Base-by-base conservation (phyloP, 1,284 basidiomycete species). In the Coniferiporia sulphurascens region DNA sequence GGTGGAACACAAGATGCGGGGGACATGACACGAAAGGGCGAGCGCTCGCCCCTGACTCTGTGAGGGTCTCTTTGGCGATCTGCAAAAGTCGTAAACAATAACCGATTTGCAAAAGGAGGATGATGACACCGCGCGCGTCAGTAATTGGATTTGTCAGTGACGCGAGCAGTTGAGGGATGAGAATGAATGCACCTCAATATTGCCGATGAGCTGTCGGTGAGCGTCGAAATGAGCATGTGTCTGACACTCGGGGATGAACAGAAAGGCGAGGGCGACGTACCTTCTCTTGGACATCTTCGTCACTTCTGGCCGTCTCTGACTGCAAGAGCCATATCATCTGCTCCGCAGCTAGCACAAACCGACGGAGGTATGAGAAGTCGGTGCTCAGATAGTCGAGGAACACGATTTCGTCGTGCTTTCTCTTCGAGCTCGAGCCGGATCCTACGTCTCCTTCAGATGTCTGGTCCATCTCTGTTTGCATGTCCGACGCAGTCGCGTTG, bases 51-150 rank as follows among this genome's bases (percentile, higher is more conserved):
- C 59, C 59, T 12, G 54, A 49, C 35, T 60, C 55, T 27, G 50
- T 46, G 7, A 60, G 55, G 2, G 59, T 60, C 34, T 56, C 55
- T 52, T 56, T 60, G 38, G 59, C 59, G 50, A 52, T 56, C 59
- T 60, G 43, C 34, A 32, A 7, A 32, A 34, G 41, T 2, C 41
- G 41, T 3, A 43, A 43, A n/a, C n/a, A n/a, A 2, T 41, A 27
- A 1, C 41, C 35, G 19, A 58, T 49, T 32, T 19, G 27, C 17
- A 36, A 21, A 27, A 27, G 21, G 36, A 6, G 19, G 27, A 45
- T 44, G 41, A 44, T 44, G 36, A 22, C 27, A 38, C 19, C 3
- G 49, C 15, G 13, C 5, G 46, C 17, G 13, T n/a, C 35, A 8
- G 22, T 15, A 22, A 34, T 10, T 0, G 55, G 38, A 21, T 1